Evolutionary conservation across 208 protist species (phyloP).

Genomic region (Angomonas ambiguus): DNA sequence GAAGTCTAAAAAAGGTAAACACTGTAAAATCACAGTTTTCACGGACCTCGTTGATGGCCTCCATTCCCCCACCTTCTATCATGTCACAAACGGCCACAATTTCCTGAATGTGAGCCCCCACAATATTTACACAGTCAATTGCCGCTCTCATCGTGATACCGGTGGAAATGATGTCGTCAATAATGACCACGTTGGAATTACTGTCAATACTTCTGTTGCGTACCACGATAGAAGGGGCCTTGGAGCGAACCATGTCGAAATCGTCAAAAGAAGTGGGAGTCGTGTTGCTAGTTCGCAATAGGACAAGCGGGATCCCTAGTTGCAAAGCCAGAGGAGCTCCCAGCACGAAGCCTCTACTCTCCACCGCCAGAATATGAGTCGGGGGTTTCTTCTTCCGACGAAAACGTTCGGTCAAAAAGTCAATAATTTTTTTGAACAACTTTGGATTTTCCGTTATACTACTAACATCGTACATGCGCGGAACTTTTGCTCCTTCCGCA

Average conservation of each 20-base stretch:
- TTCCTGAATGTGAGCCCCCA: constrained; percentile 60
- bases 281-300: constrained; percentile 43
- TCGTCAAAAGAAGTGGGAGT: constrained; percentile 23
- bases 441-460: constrained; percentile 71
- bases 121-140: constrained; percentile 60
- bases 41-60: constrained; percentile 49
- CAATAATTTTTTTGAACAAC: constrained; percentile 56
- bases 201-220: constrained; percentile 53
- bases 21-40: constrained; percentile 53
- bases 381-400: constrained; percentile 44
- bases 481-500: not conserved
- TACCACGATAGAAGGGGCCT: constrained; percentile 35
- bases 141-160: constrained; percentile 62
- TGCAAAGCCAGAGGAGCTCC: constrained; percentile 69
- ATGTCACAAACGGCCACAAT: constrained; percentile 68
- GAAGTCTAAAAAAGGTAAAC: constrained; percentile 71
- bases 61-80: constrained; percentile 52
- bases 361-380: constrained; percentile 73
- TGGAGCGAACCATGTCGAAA: constrained; percentile 31
- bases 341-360: constrained; percentile 74
- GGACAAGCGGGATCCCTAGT: constrained; percentile 75
- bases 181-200: constrained; percentile 65
- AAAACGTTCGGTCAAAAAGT: constrained; percentile 67
- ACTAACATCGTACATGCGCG: constrained; percentile 74
- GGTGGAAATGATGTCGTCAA: constrained; percentile 88